Conservation (phyloP, 192 early-diverging fungal genomes). For the Ambispora gerdemannii region DNA sequence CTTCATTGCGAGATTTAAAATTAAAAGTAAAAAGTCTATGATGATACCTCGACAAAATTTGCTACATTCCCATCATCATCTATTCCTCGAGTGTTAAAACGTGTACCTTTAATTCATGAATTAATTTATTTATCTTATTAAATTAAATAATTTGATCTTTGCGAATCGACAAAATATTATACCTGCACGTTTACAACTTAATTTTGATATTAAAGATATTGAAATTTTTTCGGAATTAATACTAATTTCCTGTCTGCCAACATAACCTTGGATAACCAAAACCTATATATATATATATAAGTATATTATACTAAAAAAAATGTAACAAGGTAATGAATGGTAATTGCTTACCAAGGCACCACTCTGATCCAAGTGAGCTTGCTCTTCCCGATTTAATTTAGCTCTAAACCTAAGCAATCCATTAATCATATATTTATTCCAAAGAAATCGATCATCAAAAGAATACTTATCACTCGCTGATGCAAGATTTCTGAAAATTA, state of each 20-base stretch:
- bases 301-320: slow-evolving; percentile 20
- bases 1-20: too few species aligned
- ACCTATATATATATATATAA: slow-evolving; percentile 43
- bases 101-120: slow-evolving; percentile 70
- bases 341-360: slow-evolving; percentile 63
- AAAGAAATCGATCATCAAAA: slow-evolving; percentile 77
- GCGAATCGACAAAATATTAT: background rate
- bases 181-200: slow-evolving; percentile 72
- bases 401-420: slow-evolving; percentile 78
- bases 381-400: slow-evolving; percentile 62
- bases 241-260: slow-evolving; percentile 50
- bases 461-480: slow-evolving; percentile 55
- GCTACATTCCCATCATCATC: slow-evolving; percentile 96
- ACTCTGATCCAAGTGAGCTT: slow-evolving; percentile 64
- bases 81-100: slow-evolving; percentile 92
- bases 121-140: too few species aligned
- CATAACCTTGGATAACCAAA: slow-evolving; percentile 73
- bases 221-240: slow-evolving; percentile 42
- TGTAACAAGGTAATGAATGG: background rate
- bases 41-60: slow-evolving; percentile 97
- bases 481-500: background rate
- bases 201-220: slow-evolving; percentile 67
- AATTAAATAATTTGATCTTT: slow-evolving; percentile 25
- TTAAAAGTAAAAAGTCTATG: too few species aligned
- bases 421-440: slow-evolving; percentile 86